These are phyloP conservation scores for Saksenaea oblongispora DNA, from an alignment of 371 early-diverging fungal genomes.

Conservation along the genomic window DNA sequence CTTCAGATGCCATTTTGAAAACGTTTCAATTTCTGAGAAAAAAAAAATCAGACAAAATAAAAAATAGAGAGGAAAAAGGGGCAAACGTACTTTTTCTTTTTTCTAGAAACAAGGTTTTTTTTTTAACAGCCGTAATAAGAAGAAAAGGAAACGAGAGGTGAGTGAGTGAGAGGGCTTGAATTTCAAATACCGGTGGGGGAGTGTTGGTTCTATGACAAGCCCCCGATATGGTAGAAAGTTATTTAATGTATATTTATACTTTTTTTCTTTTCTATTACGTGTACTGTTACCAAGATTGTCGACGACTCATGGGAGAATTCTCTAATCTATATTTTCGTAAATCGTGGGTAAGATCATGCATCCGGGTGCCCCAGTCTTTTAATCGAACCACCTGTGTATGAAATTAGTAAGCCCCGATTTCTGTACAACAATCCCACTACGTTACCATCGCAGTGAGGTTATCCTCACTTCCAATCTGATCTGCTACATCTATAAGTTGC, in stretches of 20 bases:
- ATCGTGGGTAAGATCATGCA: slow-evolving; percentile 72
- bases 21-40: not conserved
- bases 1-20: slow-evolving; percentile 21
- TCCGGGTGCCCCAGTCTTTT: slow-evolving; percentile 74
- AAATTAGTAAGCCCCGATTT: not conserved
- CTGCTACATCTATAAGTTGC: slow-evolving; percentile 67
- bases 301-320: slow-evolving; percentile 49
- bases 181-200: not conserved
- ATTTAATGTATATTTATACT: not conserved
- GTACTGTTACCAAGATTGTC: slow-evolving; percentile 46
- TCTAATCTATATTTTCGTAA: slow-evolving; percentile 64
- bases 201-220: not conserved
- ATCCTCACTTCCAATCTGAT: slow-evolving; percentile 76
- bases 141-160: not conserved
- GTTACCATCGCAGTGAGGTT: slow-evolving; percentile 71
- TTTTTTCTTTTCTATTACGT: not conserved
- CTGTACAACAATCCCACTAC: not conserved
- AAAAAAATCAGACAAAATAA: slow-evolving; percentile 3
- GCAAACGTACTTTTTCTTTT: not conserved
- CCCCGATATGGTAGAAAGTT: not conserved
- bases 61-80: not conserved
- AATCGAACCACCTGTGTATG: slow-evolving; percentile 65
- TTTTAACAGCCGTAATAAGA: not conserved
- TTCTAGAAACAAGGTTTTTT: not conserved
- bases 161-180: not conserved